phyloP scores from a whole-genome alignment of 345 rosid genomes.

The Streptanthus diversifolius region DNA sequence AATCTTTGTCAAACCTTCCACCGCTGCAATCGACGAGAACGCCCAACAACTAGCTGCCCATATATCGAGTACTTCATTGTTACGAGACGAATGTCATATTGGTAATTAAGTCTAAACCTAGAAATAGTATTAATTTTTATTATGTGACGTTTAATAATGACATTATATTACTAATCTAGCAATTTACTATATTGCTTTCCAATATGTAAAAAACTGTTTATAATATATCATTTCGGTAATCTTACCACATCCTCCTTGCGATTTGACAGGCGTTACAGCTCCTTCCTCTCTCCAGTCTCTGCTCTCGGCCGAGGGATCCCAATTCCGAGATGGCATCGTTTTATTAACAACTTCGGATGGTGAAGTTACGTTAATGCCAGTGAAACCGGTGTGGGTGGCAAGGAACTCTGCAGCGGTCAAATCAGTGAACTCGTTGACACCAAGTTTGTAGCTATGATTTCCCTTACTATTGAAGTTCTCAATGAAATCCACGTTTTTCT shows the following conservation, averaged over 20 bases:
- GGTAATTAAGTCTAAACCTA: no score
- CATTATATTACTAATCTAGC: neutral
- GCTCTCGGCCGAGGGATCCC: neutral
- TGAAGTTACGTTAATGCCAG: neutral
- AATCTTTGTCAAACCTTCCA: constrained; percentile 46
- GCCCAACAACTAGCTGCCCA: constrained; percentile 60
- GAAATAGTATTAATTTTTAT: no score
- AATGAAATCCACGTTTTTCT: constrained; percentile 17
- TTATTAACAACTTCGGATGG: neutral
- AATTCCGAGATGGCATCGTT: neutral
- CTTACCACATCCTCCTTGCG: constrained; percentile 42
- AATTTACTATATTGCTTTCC: neutral
- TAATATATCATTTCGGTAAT: neutral
- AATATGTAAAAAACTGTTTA: neutral
- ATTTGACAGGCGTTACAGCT: constrained; percentile 37
- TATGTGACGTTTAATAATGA: no score
- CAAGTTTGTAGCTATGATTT: constrained; percentile 41
- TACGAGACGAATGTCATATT: no score
- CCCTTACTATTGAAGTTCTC: constrained; percentile 18
- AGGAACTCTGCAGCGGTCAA: constrained; percentile 48
- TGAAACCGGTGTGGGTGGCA: constrained; percentile 37
- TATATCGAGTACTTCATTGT: neutral
- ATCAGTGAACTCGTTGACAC: constrained; percentile 53
- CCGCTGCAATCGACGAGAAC: constrained; percentile 52
- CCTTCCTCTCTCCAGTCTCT: constrained; percentile 41